A percentile compares a stretch with the other conserved stretches of the same genome.
Evolutionary conservation across 1,284 basidiomycete species (phyloP).

Genomic region (Ganoderma sinense): DNA sequence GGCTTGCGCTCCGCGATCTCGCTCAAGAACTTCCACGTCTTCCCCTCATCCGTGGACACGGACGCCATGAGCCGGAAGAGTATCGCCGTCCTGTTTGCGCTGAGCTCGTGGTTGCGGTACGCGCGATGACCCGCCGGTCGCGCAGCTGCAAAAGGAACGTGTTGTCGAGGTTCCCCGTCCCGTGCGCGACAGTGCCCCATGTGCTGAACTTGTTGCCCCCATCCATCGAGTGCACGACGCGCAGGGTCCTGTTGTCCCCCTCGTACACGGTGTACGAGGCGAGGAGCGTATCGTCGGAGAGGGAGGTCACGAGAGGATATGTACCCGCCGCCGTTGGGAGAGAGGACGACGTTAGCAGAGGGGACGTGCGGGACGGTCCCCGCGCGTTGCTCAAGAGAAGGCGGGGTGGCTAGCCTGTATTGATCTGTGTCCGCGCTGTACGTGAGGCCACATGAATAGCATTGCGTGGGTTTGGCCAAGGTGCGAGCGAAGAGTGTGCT

Average conservation of each 20-base stretch:
- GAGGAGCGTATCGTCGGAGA: conserved; percentile 9
- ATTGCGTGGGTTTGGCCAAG: neutral
- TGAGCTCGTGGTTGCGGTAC: conserved; percentile 14
- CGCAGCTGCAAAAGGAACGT: conserved; percentile 16
- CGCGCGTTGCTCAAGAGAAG: conserved; percentile 66
- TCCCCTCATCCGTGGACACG: neutral
- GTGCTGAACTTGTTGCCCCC: conserved; percentile 5
- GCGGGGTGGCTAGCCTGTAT: no score
- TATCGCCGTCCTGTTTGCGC: neutral
- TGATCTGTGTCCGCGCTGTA: no score
- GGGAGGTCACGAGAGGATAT: conserved; percentile 8
- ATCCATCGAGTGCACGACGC: conserved; percentile 9
- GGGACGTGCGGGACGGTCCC: conserved; percentile 83
- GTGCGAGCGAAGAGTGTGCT: conserved; percentile 1
- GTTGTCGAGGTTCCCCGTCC: conserved; percentile 18
- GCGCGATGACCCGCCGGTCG: conserved; percentile 14
- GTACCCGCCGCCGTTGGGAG: conserved; percentile 8
- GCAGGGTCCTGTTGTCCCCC: neutral
- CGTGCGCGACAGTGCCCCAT: conserved; percentile 6
- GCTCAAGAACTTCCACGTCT: neutral
- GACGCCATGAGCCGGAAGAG: conserved; percentile 9
- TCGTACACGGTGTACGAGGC: neutral
- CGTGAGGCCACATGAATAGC: no score
- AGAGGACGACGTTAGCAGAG: neutral
- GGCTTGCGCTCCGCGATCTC: neutral